Percentiles rank a stretch among this genome's conserved stretches.
phyloP scores from a whole-genome alignment of 352 stramenopile species.

The Phytophthora uliginosa region DNA sequence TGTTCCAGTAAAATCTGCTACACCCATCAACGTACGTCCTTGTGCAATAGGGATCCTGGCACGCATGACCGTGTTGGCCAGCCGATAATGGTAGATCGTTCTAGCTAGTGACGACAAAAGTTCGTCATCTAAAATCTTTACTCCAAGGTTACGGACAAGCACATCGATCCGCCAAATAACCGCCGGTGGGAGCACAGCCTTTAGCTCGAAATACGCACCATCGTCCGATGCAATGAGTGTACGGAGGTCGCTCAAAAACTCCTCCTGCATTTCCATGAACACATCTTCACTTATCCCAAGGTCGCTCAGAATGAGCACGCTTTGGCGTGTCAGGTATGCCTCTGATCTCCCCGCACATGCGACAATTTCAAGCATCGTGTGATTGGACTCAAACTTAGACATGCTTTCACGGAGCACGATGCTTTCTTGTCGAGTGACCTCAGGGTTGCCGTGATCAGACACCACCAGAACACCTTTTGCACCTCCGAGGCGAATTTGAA shows the following conservation, averaged over 20 bases:
- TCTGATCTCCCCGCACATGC: slow-evolving; percentile 59
- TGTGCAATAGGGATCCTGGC: slow-evolving; percentile 81
- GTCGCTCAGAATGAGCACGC: slow-evolving; percentile 76
- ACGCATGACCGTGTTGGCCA: slow-evolving; percentile 76
- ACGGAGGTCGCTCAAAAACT: slow-evolving; percentile 66
- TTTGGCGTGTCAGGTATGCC: slow-evolving; percentile 82
- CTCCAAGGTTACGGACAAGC: slow-evolving; percentile 47
- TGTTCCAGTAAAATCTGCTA: slow-evolving; percentile 82
- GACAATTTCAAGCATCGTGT: slow-evolving; percentile 81
- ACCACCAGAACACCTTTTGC: slow-evolving; percentile 84
- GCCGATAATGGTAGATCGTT: slow-evolving; percentile 75
- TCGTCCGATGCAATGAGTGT: slow-evolving; percentile 62
- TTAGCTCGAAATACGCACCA: slow-evolving; percentile 59
- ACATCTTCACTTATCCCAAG: slow-evolving; percentile 67
- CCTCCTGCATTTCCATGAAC: slow-evolving; percentile 80
- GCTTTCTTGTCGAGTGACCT: slow-evolving; percentile 26
- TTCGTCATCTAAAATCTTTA: slow-evolving; percentile 54
- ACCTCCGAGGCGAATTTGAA: slow-evolving; percentile 80
- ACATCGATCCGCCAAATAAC: slow-evolving; percentile 51
- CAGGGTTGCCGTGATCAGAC: slow-evolving; percentile 43
- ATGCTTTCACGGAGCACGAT: slow-evolving; percentile 73
- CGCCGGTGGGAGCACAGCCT: slow-evolving; percentile 44
- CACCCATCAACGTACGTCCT: slow-evolving; percentile 78
- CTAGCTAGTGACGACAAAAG: slow-evolving; percentile 64
- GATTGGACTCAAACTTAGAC: slow-evolving; percentile 71